Conservation (phyloP, 208 protist genomes). For the Cochliopodium minus region DNA sequence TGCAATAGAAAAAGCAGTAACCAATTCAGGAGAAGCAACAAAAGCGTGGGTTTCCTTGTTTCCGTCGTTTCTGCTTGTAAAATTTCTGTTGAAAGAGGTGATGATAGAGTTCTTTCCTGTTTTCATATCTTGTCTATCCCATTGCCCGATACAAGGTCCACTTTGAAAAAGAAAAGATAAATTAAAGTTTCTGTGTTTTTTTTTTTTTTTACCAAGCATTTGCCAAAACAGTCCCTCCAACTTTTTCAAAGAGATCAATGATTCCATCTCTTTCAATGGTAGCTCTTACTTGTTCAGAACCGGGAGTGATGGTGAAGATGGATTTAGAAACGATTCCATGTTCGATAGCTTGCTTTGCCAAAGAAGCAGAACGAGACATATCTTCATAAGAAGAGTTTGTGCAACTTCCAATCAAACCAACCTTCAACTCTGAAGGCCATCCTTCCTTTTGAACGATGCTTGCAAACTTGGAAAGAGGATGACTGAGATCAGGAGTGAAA, state of each 20-base stretch:
- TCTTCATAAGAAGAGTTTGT: slow-evolving; percentile 66
- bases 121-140: slow-evolving; percentile 44
- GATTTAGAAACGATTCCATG: slow-evolving; percentile 40
- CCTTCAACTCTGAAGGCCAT: slow-evolving; percentile 47
- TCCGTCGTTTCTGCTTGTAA: slow-evolving; percentile 49
- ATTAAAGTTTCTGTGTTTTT: too few relatives aligned
- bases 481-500: slow-evolving; percentile 45
- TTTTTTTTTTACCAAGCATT: slow-evolving; percentile 69
- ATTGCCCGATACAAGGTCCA: slow-evolving; percentile 32
- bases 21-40: slow-evolving; percentile 57
- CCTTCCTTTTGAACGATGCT: slow-evolving; percentile 29
- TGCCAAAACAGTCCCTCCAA: slow-evolving; percentile 47
- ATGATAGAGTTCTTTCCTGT: slow-evolving; percentile 59
- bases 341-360: slow-evolving; percentile 42
- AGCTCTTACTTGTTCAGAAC: slow-evolving; percentile 56
- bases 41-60: slow-evolving; percentile 57
- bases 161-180: too few relatives aligned
- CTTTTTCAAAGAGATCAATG: slow-evolving; percentile 28
- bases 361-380: slow-evolving; percentile 37
- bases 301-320: slow-evolving; percentile 50
- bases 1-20: slow-evolving; percentile 46
- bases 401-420: slow-evolving; percentile 51
- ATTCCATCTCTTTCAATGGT: slow-evolving; percentile 47
- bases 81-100: slow-evolving; percentile 70
- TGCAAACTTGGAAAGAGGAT: slow-evolving; percentile 31